Evolutionary conservation across 1,284 basidiomycete genomes (phyloP).

Genomic region (Meira miltonrushii): DNA sequence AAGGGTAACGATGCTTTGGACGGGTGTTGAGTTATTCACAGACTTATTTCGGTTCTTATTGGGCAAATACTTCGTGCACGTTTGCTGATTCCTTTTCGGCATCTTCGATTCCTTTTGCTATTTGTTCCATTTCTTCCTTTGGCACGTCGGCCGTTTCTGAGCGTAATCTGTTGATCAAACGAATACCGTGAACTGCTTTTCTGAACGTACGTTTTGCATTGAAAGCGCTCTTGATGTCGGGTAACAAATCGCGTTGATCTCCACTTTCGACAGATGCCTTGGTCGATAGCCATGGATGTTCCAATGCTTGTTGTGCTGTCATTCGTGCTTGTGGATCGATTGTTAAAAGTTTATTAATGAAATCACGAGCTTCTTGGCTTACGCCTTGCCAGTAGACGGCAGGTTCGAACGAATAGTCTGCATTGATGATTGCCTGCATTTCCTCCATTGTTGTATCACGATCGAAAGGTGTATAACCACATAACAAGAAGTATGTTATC

Average conservation of each 20-base stretch:
- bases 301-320: constrained; percentile 39
- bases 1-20: too few species aligned
- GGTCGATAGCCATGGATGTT: constrained; percentile 40
- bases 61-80: constrained; percentile 16
- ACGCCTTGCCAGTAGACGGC: constrained; percentile 47
- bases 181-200: constrained; percentile 50
- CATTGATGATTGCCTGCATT: constrained; percentile 50
- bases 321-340: constrained; percentile 37
- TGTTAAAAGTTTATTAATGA: constrained; percentile 46
- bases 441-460: constrained; percentile 49
- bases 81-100: constrained; percentile 18
- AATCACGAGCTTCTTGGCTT: constrained; percentile 40
- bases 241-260: constrained; percentile 43
- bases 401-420: constrained; percentile 48
- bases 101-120: constrained; percentile 16
- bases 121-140: constrained; percentile 15
- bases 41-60: not conserved
- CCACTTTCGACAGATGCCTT: constrained; percentile 15
- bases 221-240: constrained; percentile 51
- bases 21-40: too few species aligned
- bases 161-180: constrained; percentile 21
- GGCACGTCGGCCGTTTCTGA: constrained; percentile 15
- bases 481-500: constrained; percentile 51
- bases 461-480: constrained; percentile 51
- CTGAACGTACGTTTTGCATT: constrained; percentile 49